These are phyloP conservation scores for Crithidia acanthocephali DNA, from an alignment of 208 protist genomes.

Conservation along the genomic window DNA sequence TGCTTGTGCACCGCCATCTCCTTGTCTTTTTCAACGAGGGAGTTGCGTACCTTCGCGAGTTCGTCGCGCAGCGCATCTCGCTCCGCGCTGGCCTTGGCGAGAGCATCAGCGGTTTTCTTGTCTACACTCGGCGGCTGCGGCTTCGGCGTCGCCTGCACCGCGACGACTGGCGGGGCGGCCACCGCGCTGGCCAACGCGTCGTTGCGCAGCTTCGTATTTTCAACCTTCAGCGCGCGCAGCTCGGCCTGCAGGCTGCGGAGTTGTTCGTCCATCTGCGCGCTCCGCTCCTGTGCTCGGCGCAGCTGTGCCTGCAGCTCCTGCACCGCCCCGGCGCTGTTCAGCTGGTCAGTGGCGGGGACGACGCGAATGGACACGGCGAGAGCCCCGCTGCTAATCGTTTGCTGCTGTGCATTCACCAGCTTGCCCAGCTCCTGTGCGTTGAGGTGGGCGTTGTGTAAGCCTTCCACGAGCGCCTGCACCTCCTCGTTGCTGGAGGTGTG, in stretches of 20 bases:
- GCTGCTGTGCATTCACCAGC: constrained; percentile 68
- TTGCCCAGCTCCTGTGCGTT: constrained; percentile 64
- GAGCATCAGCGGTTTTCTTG: constrained; percentile 10
- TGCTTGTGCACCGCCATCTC: constrained; percentile 48
- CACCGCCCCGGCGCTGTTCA: constrained; percentile 27
- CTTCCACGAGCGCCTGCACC: constrained; percentile 70
- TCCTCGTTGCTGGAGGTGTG: constrained; percentile 86
- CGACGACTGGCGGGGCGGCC: background rate
- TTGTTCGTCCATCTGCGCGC: constrained; percentile 20
- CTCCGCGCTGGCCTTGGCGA: constrained; percentile 37
- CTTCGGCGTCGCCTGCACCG: background rate
- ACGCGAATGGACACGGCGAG: constrained; percentile 48
- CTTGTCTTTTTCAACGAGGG: constrained; percentile 56
- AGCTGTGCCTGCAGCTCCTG: constrained; percentile 54
- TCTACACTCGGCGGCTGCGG: constrained; percentile 5
- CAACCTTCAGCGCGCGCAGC: constrained; percentile 19
- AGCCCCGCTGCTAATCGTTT: constrained; percentile 55
- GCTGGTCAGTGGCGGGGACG: constrained; percentile 40
- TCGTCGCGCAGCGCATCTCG: constrained; percentile 44
- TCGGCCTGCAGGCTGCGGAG: constrained; percentile 23
- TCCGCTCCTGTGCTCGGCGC: constrained; percentile 33
- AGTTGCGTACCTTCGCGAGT: constrained; percentile 39
- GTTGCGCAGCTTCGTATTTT: constrained; percentile 31
- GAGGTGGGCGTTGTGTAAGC: constrained; percentile 60
- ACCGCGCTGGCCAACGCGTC: constrained; percentile 7